Percentiles rank a stretch among this genome's conserved stretches.
These are phyloP conservation scores for Fusarium sp. DNA, from an alignment of 2,329 filamentous ascomycete species.

Conservation along the genomic window DNA sequence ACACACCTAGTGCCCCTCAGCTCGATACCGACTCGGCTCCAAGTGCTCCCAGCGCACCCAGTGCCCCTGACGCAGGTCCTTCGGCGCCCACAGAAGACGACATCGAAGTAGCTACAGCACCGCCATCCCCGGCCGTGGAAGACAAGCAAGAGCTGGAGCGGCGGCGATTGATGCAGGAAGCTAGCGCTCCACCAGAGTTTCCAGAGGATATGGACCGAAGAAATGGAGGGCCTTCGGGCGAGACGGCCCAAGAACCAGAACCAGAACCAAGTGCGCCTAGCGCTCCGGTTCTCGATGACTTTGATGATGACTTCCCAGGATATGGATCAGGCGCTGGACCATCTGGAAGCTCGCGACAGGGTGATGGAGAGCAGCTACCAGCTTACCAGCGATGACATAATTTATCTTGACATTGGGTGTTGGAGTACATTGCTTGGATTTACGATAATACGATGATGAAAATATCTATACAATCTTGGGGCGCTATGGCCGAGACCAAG, in stretches of 20 bases:
- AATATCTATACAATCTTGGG: slow-evolving; percentile 23
- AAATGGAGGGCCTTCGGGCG: slow-evolving; percentile 47
- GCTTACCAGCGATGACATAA: slow-evolving; percentile 54
- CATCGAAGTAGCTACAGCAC: slow-evolving; percentile 47
- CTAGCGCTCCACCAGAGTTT: slow-evolving; percentile 72
- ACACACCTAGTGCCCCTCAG: slow-evolving; percentile 47
- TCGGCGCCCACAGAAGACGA: slow-evolving; percentile 63
- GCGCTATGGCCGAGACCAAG: slow-evolving; percentile 17
- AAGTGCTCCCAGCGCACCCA: slow-evolving; percentile 15
- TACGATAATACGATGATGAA: slow-evolving; percentile 22
- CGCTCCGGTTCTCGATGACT: slow-evolving; percentile 69
- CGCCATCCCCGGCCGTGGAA: slow-evolving; percentile 59
- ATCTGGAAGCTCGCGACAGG: slow-evolving; percentile 29
- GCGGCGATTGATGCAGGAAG: slow-evolving; percentile 71
- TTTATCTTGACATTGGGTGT: neutral
- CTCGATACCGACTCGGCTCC: slow-evolving; percentile 24
- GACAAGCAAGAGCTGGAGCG: slow-evolving; percentile 86
- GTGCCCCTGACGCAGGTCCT: slow-evolving; percentile 45
- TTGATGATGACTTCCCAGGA: slow-evolving; percentile 63
- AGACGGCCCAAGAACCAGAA: slow-evolving; percentile 32
- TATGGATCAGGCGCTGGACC: slow-evolving; percentile 46
- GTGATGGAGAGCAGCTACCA: slow-evolving; percentile 52
- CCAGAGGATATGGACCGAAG: slow-evolving; percentile 63
- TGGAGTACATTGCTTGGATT: slow-evolving; percentile 24
- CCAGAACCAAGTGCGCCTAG: slow-evolving; percentile 68